These are phyloP conservation scores for Entomortierella chlamydospora DNA, from an alignment of 192 early-diverging fungal species.

Conservation along the genomic window DNA sequence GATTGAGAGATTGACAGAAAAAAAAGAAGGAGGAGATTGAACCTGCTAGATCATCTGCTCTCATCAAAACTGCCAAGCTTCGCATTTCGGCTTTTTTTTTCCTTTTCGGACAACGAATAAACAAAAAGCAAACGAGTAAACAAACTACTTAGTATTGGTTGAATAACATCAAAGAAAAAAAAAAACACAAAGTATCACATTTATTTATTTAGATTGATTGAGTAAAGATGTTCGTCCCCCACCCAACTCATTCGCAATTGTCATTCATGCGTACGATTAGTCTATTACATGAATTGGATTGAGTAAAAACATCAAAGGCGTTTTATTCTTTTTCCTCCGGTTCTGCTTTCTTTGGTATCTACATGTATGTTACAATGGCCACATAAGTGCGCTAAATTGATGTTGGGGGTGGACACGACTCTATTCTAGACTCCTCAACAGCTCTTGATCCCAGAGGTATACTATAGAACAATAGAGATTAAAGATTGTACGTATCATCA, in stretches of 20 bases:
- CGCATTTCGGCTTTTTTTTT: conserved; percentile 10
- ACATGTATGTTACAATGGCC: background rate
- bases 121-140: background rate
- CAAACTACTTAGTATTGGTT: too few relatives aligned
- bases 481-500: too few relatives aligned
- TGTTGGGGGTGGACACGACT: background rate
- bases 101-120: conserved; percentile 1
- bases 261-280: too few relatives aligned
- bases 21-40: too few relatives aligned
- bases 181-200: background rate
- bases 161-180: conserved; percentile 5
- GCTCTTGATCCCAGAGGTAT: conserved; percentile 10
- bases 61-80: background rate
- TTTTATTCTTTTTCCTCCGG: too few relatives aligned
- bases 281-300: too few relatives aligned
- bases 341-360: background rate
- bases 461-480: background rate
- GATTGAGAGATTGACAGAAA: too few relatives aligned
- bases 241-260: too few relatives aligned
- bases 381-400: background rate
- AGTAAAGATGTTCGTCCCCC: too few relatives aligned
- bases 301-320: too few relatives aligned
- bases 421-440: conserved; percentile 1
- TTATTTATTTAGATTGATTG: too few relatives aligned
- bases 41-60: background rate